Evolutionary conservation across 2,329 filamentous ascomycete genomes (phyloP), one percentile per base, ranked within the genome.

Genomic region (Epichloe coenophiala): DNA sequence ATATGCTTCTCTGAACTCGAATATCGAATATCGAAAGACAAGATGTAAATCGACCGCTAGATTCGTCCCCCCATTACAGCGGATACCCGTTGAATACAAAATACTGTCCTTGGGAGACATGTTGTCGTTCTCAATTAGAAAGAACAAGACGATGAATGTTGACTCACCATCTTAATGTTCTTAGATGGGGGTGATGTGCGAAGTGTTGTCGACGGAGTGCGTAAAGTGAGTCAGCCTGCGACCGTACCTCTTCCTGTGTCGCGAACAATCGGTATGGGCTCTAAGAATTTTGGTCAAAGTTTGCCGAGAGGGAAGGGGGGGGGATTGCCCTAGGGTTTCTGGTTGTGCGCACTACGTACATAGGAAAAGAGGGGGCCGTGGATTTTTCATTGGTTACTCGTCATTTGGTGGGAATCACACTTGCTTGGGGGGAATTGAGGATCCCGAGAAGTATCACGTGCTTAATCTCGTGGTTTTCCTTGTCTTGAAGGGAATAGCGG

Each of bases 161-260:
- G 58, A 72, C 71, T 73, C 67, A 73, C 71, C 71, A 74, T 74
- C 65, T 68, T 74, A 66, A 67, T 65, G 65, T 62, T 61, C 64
- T 68, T 66, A 62, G 65, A 65, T 64, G 54, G 50, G 41, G 46
- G 63, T 65, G 65, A 58, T 65, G 57, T 67, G 63, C 64, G 65
- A 68, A 66, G 64, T 67, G 8, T 59, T 65, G 65, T 65, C 65
- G 65, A 64, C 63, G 60, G 52, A 64, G 61, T 65, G 63, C 61
- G 59, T 63, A 60, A 56, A 56, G 27, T 53, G 54, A 60, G 59
- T 63, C 61, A 63, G 61, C 61, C 62, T 65, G 33, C 61, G 56
- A 63, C 59, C 60, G 63, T 65, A 61, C 43, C 33, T 61, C 62
- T 62, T 62, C 62, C 58, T 58, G 21, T 63, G 58, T 63, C 60